Evolutionary conservation across 805 yeast genomes (phyloP).

Genomic region (Nakazawaea ernobii): DNA sequence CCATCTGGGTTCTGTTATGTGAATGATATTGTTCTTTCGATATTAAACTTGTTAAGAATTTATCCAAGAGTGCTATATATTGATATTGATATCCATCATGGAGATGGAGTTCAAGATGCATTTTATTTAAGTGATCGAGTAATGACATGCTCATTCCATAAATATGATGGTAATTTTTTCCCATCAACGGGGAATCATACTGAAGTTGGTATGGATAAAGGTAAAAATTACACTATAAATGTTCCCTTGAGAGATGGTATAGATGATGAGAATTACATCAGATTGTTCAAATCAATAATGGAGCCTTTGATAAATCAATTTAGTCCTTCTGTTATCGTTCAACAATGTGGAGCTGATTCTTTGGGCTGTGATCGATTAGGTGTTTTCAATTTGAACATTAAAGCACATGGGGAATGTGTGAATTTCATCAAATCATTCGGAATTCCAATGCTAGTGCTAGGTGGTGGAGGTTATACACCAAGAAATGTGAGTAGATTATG

Average conservation of each 20-base stretch:
- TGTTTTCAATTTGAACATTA: conserved; percentile 85
- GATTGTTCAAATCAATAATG: conserved; percentile 76
- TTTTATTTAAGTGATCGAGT: conserved; percentile 92
- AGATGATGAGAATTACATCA: conserved; percentile 80
- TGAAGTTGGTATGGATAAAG: conserved; percentile 84
- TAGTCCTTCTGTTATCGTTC: conserved; percentile 90
- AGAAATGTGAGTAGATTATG: conserved; percentile 91
- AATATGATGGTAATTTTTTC: conserved; percentile 88
- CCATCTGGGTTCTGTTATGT: conserved; percentile 95
- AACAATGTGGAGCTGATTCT: conserved; percentile 97
- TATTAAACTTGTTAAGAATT: conserved; percentile 75
- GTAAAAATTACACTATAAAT: conserved; percentile 82
- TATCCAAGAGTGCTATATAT: conserved; percentile 92
- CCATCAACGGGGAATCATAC: conserved; percentile 96
- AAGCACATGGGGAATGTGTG: conserved; percentile 95
- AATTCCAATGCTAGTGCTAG: conserved; percentile 83
- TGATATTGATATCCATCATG: conserved; percentile 94
- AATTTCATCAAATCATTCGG: conserved; percentile 84
- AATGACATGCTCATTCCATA: conserved; percentile 95
- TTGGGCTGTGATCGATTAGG: conserved; percentile 91
- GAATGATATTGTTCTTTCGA: conserved; percentile 89
- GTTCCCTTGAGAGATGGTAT: conserved; percentile 94
- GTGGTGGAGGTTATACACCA: conserved; percentile 98
- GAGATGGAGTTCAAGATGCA: conserved; percentile 98
- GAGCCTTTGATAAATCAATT: conserved; percentile 87